phyloP scores from a whole-genome alignment of 2,329 filamentous ascomycete species.

The Trichothecium roseum region DNA sequence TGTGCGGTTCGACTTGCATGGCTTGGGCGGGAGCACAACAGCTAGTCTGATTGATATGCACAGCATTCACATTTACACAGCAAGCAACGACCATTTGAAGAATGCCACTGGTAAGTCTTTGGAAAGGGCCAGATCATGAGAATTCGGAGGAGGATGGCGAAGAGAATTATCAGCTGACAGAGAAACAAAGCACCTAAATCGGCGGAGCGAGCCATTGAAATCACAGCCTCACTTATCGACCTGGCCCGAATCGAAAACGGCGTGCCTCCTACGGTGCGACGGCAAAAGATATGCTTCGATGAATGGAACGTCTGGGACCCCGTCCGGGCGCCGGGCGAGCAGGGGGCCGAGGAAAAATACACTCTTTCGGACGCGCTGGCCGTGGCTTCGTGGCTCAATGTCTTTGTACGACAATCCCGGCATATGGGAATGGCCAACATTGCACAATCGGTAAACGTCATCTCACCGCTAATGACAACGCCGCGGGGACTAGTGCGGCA shows the following conservation, averaged over 20 bases:
- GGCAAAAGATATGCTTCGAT: slow-evolving; percentile 68
- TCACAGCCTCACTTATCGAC: slow-evolving; percentile 58
- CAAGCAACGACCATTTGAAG: slow-evolving; percentile 36
- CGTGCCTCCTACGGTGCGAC: slow-evolving; percentile 46
- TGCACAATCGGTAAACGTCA: slow-evolving; percentile 69
- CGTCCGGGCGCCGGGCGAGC: slow-evolving; percentile 56
- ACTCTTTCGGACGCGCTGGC: slow-evolving; percentile 66
- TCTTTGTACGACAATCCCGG: slow-evolving; percentile 61
- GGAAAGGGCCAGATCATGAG: slow-evolving; percentile 1
- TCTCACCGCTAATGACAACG: slow-evolving; percentile 65
- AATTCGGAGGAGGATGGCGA: not conserved
- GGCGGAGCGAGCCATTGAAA: slow-evolving; percentile 65
- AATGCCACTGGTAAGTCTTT: slow-evolving; percentile 30
- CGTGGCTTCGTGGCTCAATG: slow-evolving; percentile 67
- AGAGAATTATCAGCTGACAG: not conserved
- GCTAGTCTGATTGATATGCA: slow-evolving; percentile 61
- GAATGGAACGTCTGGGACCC: slow-evolving; percentile 83
- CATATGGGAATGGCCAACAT: slow-evolving; percentile 71
- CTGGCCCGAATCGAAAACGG: slow-evolving; percentile 61
- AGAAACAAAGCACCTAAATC: slow-evolving; percentile 48
- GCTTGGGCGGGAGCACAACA: slow-evolving; percentile 16
- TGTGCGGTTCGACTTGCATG: slow-evolving; percentile 29
- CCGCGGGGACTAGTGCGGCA: slow-evolving; percentile 55
- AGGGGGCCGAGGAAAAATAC: slow-evolving; percentile 64
- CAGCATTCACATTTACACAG: slow-evolving; percentile 71